Evolutionary conservation across 176 grass and related monocot genomes (phyloP).

Genomic region (maize (Zea mays)): Zm-B73-REFERENCE-NAM-5.0 NC_050104.1:107130001-107130500

Average conservation of each 20-base stretch:
- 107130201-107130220: neutral
- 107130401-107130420: too few species aligned
- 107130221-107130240: neutral
- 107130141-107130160: neutral
- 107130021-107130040: slow-evolving; percentile 55
- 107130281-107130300: neutral
- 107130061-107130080: slow-evolving; percentile 56
- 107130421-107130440: too few species aligned
- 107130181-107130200: neutral
- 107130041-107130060: slow-evolving; percentile 57
- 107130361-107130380: neutral
- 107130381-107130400: too few species aligned
- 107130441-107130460: too few species aligned
- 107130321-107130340: neutral
- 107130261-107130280: neutral
- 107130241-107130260: neutral
- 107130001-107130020: slow-evolving; percentile 57
- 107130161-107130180: neutral
- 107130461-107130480: too few species aligned
- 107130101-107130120: neutral
- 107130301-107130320: neutral
- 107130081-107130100: slow-evolving; percentile 24
- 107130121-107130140: neutral
- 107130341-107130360: slow-evolving; percentile 2
- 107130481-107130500: too few species aligned